A percentile compares a stretch with the other conserved stretches of the same genome.
Conservation (phyloP, 345 rosid species). For the Psidium friedrichsthalianum region DNA sequence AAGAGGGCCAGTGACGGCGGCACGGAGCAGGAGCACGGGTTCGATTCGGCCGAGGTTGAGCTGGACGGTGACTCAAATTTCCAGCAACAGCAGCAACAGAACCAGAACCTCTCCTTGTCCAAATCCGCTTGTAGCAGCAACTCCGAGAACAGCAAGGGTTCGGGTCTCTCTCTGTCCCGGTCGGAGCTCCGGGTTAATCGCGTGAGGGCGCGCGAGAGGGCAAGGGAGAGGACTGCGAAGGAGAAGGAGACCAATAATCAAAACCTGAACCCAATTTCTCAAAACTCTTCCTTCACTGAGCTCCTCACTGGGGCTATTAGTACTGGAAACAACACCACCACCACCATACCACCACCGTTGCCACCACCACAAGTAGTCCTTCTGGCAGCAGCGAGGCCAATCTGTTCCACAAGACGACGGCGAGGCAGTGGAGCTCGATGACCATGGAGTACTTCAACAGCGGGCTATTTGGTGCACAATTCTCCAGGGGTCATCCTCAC, state of each 20-base stretch:
- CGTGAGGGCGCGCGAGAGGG: constrained; percentile 60
- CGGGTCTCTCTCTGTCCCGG: constrained; percentile 59
- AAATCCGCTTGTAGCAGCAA: constrained; percentile 94
- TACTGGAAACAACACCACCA: constrained; percentile 1
- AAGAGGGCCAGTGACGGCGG: constrained; percentile 30
- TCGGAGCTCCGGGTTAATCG: constrained; percentile 52
- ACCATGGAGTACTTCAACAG: constrained; percentile 59
- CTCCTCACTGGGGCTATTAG: constrained; percentile 61
- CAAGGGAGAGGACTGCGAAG: constrained; percentile 74
- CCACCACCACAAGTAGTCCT: constrained; percentile 13
- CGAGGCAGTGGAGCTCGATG: constrained; percentile 46
- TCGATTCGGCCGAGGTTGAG: constrained; percentile 51
- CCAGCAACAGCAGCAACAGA: constrained; percentile 30
- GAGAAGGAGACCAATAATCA: constrained; percentile 40
- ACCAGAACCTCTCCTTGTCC: constrained; percentile 50
- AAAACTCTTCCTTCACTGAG: constrained; percentile 67
- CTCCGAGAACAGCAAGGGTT: constrained; percentile 90
- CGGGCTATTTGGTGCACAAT: constrained; percentile 37
- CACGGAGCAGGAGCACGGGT: constrained; percentile 18
- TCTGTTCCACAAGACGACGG: constrained; percentile 21
- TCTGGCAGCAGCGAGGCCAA: constrained; percentile 23
- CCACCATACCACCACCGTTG: not conserved
- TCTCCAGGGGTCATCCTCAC: constrained; percentile 22
- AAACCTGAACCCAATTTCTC: constrained; percentile 28
- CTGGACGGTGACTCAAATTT: constrained; percentile 26